phyloP scores from a whole-genome alignment of 768 basidiomycete species.

The Kwoniella sp. region DNA sequence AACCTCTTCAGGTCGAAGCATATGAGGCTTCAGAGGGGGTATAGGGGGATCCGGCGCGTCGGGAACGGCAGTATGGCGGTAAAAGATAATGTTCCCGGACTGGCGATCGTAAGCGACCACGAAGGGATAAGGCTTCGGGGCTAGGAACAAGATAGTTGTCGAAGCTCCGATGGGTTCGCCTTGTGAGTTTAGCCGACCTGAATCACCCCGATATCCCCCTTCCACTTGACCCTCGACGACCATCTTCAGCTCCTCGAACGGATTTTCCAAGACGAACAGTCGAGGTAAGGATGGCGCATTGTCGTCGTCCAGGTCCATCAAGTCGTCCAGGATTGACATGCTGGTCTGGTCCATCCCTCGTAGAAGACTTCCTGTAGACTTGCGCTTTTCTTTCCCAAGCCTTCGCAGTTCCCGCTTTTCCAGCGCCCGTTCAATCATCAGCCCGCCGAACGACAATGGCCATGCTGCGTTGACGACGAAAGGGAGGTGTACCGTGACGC shows the following conservation, averaged over 20 bases:
- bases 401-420: slow-evolving; percentile 31
- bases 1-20: slow-evolving; percentile 28
- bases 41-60: background rate
- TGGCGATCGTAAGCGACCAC: slow-evolving; percentile 23
- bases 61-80: slow-evolving; percentile 19
- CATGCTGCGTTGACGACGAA: slow-evolving; percentile 40
- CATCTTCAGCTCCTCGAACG: slow-evolving; percentile 39
- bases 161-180: slow-evolving; percentile 3
- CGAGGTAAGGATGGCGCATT: slow-evolving; percentile 21
- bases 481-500: slow-evolving; percentile 38
- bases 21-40: slow-evolving; percentile 11
- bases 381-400: slow-evolving; percentile 8
- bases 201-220: background rate
- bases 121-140: slow-evolving; percentile 23
- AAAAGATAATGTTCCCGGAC: slow-evolving; percentile 35
- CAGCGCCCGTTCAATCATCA: slow-evolving; percentile 41
- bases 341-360: slow-evolving; percentile 19
- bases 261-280: slow-evolving; percentile 33
- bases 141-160: slow-evolving; percentile 9
- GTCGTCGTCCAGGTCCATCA: slow-evolving; percentile 36
- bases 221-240: slow-evolving; percentile 22
- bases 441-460: slow-evolving; percentile 32
- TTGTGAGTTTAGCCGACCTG: slow-evolving; percentile 1
- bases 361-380: slow-evolving; percentile 10
- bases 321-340: slow-evolving; percentile 36